Evolutionary conservation across 108 stramenopile species (phyloP).

Genomic region (Cyclotella baltica): DNA sequence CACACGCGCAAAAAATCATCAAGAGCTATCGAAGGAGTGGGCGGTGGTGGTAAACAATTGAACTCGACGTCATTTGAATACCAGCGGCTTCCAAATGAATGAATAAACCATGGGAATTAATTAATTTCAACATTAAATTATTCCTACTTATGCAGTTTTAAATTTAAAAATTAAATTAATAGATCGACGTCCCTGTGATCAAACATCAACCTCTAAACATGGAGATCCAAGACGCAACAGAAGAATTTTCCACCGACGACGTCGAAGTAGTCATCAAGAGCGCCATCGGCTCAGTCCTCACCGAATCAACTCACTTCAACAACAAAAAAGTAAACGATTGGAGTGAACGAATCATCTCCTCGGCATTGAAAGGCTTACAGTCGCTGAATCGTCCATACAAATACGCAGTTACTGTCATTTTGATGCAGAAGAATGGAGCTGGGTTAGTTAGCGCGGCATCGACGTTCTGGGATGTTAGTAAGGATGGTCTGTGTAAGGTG

Average conservation of each 20-base stretch:
- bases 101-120: too few species aligned
- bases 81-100: too few species aligned
- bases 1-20: too few species aligned
- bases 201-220: neutral
- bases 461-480: conserved; percentile 75
- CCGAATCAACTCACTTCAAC: conserved; percentile 56
- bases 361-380: conserved; percentile 77
- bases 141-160: too few species aligned
- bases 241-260: conserved; percentile 59
- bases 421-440: conserved; percentile 89
- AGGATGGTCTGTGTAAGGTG: conserved; percentile 70
- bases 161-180: too few species aligned
- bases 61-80: too few species aligned
- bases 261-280: conserved; percentile 74
- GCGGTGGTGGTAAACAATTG: too few species aligned
- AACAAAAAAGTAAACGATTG: conserved; percentile 42
- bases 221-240: conserved; percentile 8
- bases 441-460: conserved; percentile 75
- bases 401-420: conserved; percentile 75
- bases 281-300: conserved; percentile 65
- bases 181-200: too few species aligned
- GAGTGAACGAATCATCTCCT: conserved; percentile 73
- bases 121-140: too few species aligned
- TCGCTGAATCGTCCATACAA: conserved; percentile 84
- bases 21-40: too few species aligned